Evolutionary conservation across 331 rosid species (phyloP).

Genomic region (Arachis monticola): DNA sequence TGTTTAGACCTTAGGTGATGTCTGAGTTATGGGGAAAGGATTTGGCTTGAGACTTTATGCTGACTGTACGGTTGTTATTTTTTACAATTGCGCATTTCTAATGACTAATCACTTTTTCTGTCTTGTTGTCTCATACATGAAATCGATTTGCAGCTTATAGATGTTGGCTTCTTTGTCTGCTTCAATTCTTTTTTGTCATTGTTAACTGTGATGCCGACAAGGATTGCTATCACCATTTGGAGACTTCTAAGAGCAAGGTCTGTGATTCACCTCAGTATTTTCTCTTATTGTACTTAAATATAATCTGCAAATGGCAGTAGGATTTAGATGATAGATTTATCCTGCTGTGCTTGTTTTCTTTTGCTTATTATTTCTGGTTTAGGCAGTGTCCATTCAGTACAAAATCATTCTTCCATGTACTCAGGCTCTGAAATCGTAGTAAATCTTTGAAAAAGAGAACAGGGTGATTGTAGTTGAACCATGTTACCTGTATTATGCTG

Average conservation of each 20-base stretch:
- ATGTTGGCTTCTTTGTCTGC: constrained; percentile 84
- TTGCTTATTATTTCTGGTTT: neutral
- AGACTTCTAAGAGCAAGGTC: constrained; percentile 61
- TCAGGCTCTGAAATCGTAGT: neutral
- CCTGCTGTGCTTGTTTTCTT: neutral
- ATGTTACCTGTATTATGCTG: neutral
- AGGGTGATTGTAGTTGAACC: neutral
- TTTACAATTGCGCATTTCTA: constrained; percentile 1
- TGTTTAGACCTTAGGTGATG: constrained; percentile 8
- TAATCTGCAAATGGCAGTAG: neutral
- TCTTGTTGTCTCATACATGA: constrained; percentile 32
- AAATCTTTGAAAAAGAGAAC: neutral
- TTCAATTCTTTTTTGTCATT: constrained; percentile 75
- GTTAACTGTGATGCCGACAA: constrained; percentile 75
- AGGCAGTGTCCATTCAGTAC: neutral
- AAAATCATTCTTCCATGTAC: neutral
- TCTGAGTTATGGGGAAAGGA: constrained; percentile 4
- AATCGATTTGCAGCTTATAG: constrained; percentile 68
- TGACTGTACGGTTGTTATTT: constrained; percentile 1
- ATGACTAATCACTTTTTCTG: constrained; percentile 3
- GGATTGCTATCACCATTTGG: constrained; percentile 58
- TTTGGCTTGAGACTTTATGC: constrained; percentile 1
- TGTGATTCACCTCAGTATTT: constrained; percentile 24
- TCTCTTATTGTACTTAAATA: constrained; percentile 19
- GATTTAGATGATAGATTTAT: constrained; percentile 23